Conservation (phyloP, 257 asterid species). For the Striga asiatica region DNA sequence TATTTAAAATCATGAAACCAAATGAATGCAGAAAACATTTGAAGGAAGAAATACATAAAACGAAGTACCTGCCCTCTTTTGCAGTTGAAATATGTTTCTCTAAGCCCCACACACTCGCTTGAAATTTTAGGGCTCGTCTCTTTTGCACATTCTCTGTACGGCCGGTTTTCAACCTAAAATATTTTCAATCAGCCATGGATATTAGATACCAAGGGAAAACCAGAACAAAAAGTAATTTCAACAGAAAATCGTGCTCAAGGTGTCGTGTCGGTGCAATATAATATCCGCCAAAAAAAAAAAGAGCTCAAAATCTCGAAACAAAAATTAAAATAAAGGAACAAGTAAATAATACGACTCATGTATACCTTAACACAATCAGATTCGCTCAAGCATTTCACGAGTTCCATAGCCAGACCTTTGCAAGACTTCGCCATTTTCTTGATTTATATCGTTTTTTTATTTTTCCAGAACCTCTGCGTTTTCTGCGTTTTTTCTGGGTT, state of each 20-base stretch:
- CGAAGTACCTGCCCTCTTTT: slow-evolving; percentile 80
- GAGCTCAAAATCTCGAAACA: neutral
- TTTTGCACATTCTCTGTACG: slow-evolving; percentile 71
- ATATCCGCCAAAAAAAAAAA: neutral
- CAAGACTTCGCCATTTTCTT: slow-evolving; percentile 74
- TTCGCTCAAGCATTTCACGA: slow-evolving; percentile 88
- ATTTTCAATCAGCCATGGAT: slow-evolving; percentile 1
- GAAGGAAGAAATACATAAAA: neutral
- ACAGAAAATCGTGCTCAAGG: too few relatives aligned
- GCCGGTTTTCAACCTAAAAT: slow-evolving; percentile 59
- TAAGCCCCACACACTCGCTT: slow-evolving; percentile 74
- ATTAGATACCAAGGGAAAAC: too few relatives aligned
- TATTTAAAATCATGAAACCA: too few relatives aligned
- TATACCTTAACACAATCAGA: slow-evolving; percentile 82
- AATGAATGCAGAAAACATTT: neutral
- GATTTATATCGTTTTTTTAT: neutral
- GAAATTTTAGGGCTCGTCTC: slow-evolving; percentile 69
- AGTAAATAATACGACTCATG: neutral
- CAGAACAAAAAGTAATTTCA: too few relatives aligned
- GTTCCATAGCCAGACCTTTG: slow-evolving; percentile 83
- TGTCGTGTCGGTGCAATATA: too few relatives aligned
- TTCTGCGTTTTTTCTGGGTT: neutral
- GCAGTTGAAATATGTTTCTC: slow-evolving; percentile 95
- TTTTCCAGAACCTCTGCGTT: neutral
- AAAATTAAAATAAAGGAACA: neutral